Percentiles rank a stretch among this genome's conserved stretches.
These are phyloP conservation scores for Guadua angustifolia DNA, from an alignment of 176 grass and related monocot genomes.

Conservation along the genomic window DNA sequence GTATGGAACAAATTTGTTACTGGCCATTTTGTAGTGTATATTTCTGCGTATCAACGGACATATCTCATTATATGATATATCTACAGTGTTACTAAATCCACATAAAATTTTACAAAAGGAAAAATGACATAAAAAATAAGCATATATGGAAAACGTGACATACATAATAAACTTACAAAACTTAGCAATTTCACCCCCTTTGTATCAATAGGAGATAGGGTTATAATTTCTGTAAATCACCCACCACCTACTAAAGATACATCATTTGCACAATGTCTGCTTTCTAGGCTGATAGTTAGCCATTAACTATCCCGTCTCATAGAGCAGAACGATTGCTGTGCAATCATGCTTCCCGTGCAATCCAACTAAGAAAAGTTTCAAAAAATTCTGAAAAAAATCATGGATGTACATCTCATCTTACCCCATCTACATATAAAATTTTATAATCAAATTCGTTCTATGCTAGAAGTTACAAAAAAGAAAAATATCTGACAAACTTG, in stretches of 20 bases:
- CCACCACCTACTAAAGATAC: neutral
- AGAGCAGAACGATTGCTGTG: no score
- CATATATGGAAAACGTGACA: constrained; percentile 15
- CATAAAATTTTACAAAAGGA: neutral
- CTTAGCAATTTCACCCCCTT: neutral
- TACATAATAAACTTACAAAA: constrained; percentile 21
- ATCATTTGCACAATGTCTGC: constrained; percentile 6
- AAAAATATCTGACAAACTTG: no score
- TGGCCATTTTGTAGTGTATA: constrained; percentile 26
- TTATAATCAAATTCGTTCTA: no score
- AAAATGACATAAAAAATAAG: constrained; percentile 21
- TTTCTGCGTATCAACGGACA: neutral
- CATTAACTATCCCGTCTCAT: neutral
- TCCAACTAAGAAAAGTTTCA: no score
- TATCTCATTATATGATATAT: constrained; percentile 20
- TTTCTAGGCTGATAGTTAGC: constrained; percentile 3
- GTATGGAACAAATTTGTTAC: constrained; percentile 52
- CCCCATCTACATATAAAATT: no score
- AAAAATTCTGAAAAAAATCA: no score
- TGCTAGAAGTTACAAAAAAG: no score
- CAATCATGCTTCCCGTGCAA: no score
- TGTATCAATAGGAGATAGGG: constrained; percentile 28
- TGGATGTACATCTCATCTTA: no score
- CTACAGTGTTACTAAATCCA: neutral
- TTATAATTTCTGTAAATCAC: constrained; percentile 10